These are phyloP conservation scores for Cylindrodendrum hubeiense DNA, from an alignment of 2,329 filamentous ascomycete species.

Conservation along the genomic window DNA sequence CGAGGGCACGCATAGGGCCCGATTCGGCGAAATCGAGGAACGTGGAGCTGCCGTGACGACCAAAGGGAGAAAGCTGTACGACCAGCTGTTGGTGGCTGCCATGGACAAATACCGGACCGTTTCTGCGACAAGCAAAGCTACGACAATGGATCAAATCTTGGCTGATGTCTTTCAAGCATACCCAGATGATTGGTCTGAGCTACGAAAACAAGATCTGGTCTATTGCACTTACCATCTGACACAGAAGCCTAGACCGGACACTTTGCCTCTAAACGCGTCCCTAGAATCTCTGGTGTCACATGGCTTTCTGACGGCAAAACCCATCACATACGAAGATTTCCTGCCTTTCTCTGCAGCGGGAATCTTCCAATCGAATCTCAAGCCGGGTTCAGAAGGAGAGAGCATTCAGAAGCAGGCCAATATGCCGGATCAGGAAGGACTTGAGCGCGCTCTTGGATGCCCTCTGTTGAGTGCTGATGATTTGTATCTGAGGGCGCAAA, in stretches of 20 bases:
- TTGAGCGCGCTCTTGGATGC: slow-evolving; percentile 16
- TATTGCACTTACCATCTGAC: slow-evolving; percentile 52
- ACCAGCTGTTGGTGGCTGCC: slow-evolving; percentile 52
- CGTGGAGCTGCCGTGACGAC: slow-evolving; percentile 62
- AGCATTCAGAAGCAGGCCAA: not conserved
- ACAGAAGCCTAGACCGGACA: not conserved
- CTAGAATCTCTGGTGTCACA: slow-evolving; percentile 49
- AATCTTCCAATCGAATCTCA: slow-evolving; percentile 62
- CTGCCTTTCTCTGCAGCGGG: slow-evolving; percentile 65
- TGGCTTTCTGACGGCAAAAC: slow-evolving; percentile 50
- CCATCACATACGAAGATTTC: slow-evolving; percentile 67
- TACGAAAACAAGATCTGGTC: slow-evolving; percentile 52
- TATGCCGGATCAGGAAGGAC: not conserved
- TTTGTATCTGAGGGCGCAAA: slow-evolving; percentile 7
- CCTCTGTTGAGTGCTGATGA: slow-evolving; percentile 14
- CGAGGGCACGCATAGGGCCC: slow-evolving; percentile 58
- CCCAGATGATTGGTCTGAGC: slow-evolving; percentile 56
- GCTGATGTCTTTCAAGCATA: slow-evolving; percentile 49
- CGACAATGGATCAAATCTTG: slow-evolving; percentile 38
- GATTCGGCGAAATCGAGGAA: slow-evolving; percentile 67
- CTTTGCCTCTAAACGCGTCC: not conserved
- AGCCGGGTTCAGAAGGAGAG: not conserved
- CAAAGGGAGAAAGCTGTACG: slow-evolving; percentile 59
- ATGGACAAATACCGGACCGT: slow-evolving; percentile 30
- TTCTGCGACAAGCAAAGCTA: not conserved